phyloP scores from a whole-genome alignment of 441 rosid genomes.

The Rhodomyrtus psidioides region DNA sequence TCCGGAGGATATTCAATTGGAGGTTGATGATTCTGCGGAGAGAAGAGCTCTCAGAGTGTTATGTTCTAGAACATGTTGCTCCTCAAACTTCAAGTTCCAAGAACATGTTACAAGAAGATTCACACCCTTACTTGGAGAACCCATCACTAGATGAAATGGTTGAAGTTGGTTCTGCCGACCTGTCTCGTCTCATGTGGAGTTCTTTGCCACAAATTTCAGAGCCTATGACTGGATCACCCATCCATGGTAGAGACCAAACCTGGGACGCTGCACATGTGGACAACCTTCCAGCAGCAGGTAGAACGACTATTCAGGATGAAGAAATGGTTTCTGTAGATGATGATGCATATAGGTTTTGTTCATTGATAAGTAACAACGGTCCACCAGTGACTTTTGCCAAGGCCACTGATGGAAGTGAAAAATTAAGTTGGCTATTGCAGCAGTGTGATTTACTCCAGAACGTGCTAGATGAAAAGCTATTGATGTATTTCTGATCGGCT shows the following conservation, averaged over 20 bases:
- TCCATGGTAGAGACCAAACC: conserved; percentile 3
- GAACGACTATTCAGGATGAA: conserved; percentile 9
- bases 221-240: neutral
- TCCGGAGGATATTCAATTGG: too few species aligned
- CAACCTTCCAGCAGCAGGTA: conserved; percentile 5
- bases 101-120: too few species aligned
- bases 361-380: conserved; percentile 1
- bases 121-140: conserved; percentile 16
- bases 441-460: conserved; percentile 60
- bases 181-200: conserved; percentile 1
- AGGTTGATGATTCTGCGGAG: too few species aligned
- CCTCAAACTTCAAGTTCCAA: too few species aligned
- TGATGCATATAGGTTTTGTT: neutral
- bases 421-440: conserved; percentile 55
- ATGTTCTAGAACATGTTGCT: too few species aligned
- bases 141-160: conserved; percentile 76
- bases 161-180: conserved; percentile 34
- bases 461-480: too few species aligned
- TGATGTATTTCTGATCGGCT: too few species aligned
- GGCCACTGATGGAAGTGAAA: conserved; percentile 24
- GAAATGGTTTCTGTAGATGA: conserved; percentile 4
- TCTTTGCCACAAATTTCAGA: conserved; percentile 13
- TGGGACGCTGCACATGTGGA: neutral
- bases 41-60: too few species aligned
- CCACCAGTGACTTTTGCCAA: conserved; percentile 1